Conservation (phyloP, 768 basidiomycete species). For the Favolaschia claudopus region DNA sequence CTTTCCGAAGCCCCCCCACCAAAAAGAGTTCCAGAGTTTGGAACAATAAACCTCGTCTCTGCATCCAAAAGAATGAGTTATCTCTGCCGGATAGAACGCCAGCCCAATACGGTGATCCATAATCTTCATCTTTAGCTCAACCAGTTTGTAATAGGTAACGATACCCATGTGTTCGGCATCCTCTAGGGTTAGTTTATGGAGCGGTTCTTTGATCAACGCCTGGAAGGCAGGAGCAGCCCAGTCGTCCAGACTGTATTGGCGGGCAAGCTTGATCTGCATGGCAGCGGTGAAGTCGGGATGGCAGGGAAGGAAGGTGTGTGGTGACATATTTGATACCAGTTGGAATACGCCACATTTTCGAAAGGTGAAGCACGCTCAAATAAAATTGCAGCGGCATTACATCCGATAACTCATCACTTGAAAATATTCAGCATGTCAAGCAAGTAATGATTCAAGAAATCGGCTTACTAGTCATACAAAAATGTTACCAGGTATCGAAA, state of each 20-base stretch:
- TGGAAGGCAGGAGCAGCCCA: not conserved
- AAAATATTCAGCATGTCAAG: no score
- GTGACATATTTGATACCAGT: not conserved
- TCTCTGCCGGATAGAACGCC: not conserved
- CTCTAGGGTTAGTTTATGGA: not conserved
- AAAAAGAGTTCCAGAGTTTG: not conserved
- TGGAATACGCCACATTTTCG: no score
- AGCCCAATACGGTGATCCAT: not conserved
- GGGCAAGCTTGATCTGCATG: not conserved
- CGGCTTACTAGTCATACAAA: no score
- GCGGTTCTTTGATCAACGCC: not conserved
- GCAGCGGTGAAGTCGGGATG: not conserved
- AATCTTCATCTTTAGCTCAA: not conserved
- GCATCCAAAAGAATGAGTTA: not conserved
- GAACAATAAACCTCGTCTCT: not conserved
- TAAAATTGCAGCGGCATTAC: no score
- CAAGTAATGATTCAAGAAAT: no score
- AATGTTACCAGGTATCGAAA: no score
- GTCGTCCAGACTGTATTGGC: not conserved
- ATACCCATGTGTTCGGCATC: not conserved
- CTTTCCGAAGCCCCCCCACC: not conserved
- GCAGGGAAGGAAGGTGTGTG: not conserved
- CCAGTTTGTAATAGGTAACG: no score
- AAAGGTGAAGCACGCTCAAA: not conserved
- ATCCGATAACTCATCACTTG: no score